A percentile compares a stretch with the other conserved stretches of the same genome.
These are phyloP conservation scores for Syncephalis fuscata DNA, from an alignment of 371 early-diverging fungal species.

Conservation along the genomic window DNA sequence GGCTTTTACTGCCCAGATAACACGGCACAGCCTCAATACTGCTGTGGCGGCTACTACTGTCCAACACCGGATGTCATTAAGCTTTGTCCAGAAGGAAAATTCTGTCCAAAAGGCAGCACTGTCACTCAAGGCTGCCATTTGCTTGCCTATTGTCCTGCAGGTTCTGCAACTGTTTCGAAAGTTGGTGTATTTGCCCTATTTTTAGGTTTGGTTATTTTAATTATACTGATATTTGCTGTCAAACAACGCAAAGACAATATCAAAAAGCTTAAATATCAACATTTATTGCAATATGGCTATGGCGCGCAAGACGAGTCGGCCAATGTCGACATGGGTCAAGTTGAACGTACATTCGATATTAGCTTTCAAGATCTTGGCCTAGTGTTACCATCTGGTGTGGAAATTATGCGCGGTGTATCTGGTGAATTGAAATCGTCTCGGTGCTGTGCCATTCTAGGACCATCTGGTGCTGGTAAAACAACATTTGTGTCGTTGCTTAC, in stretches of 20 bases:
- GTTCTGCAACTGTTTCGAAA: conserved; percentile 3
- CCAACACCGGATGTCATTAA: conserved; percentile 11
- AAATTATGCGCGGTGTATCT: conserved; percentile 29
- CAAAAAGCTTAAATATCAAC: background rate
- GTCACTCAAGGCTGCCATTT: too few species aligned
- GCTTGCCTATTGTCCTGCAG: conserved; percentile 7
- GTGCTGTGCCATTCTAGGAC: conserved; percentile 51
- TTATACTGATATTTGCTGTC: background rate
- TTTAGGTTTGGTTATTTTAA: background rate
- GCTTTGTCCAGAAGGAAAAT: conserved; percentile 11
- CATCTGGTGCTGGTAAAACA: conserved; percentile 61
- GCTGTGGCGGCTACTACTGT: conserved; percentile 25
- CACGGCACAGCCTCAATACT: conserved; percentile 24
- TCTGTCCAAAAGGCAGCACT: background rate
- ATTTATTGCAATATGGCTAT: too few species aligned
- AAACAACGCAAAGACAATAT: background rate
- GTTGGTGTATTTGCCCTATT: conserved; percentile 2
- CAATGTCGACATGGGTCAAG: too few species aligned
- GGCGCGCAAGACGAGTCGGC: too few species aligned
- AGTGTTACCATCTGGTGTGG: conserved; percentile 29
- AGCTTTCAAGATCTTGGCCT: conserved; percentile 35
- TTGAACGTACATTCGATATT: conserved; percentile 17
- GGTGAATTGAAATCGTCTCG: conserved; percentile 29
- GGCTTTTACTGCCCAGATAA: conserved; percentile 25
- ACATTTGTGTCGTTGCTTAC: conserved; percentile 34